Base-by-base conservation (phyloP, 768 basidiomycete genomes). In the Russula foetens region DNA sequence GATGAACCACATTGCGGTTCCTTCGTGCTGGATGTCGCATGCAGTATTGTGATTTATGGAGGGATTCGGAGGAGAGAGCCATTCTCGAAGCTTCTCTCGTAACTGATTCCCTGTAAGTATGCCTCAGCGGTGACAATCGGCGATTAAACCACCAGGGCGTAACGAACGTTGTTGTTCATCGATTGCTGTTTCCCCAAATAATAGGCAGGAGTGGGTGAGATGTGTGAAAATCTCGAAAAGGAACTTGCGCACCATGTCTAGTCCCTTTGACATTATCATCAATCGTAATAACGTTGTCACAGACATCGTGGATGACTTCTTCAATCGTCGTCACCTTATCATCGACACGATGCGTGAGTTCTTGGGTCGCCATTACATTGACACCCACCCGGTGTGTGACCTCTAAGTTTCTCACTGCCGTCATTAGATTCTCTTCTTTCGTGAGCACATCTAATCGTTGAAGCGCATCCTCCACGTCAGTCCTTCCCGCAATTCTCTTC, bases 41-140 rank as follows among this genome's bases (percentile, higher is more conserved):
- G 59, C 53, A 23, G 35, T 46, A 12, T 47, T 53, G 28, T 59
- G 58, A 41, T 53, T 59, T n/a, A 41, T 39, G 3, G 58, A 59
- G 23, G 51, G 52, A 24, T 59, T 31, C 3, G 58, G 58, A 19
- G 58, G 51, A 47, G 44, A 5, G 7, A 60, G 45, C 59, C 59
- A 60, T 7, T 5, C 31, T 29, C 38, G 45, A 4, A 53, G 38
- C 3, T 54, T 8, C 1, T 12, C 11, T 31, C 46, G 53, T 4
- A 29, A 24, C 1, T 38, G 35, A 9, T 41, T 24, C 15, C 17
- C 59, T 60, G 45, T 39, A 38, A 41, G 21, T 3, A 2, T 17
- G 12, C 39, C 53, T 33, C 24, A 53, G 28, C 7, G 5, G 12
- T 15, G n/a, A 41, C 0, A 2, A 28, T 23, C 6, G 9, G 23